These are phyloP conservation scores for Xerocomus potaroensis DNA, from an alignment of 768 basidiomycete genomes.

Conservation along the genomic window DNA sequence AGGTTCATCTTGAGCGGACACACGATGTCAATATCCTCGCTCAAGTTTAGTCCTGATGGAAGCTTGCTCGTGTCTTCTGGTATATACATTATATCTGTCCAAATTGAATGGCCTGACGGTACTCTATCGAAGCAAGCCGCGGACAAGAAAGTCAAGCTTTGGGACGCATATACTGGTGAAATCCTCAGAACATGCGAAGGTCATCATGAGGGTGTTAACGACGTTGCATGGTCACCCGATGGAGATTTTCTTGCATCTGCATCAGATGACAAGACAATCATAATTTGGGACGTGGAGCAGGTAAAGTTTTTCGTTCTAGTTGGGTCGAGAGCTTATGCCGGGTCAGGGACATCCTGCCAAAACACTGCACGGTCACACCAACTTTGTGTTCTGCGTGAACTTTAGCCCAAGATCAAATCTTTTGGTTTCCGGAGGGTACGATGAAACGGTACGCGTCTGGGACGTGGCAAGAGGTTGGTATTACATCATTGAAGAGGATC, in stretches of 20 bases:
- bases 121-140: slow-evolving; percentile 58
- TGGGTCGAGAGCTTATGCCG: neutral
- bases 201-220: slow-evolving; percentile 81
- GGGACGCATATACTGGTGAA: slow-evolving; percentile 70
- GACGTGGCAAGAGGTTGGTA: slow-evolving; percentile 79
- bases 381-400: slow-evolving; percentile 90
- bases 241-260: slow-evolving; percentile 83
- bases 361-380: slow-evolving; percentile 80
- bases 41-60: slow-evolving; percentile 90
- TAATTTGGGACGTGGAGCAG: slow-evolving; percentile 76
- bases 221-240: slow-evolving; percentile 85
- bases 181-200: slow-evolving; percentile 70
- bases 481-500: neutral
- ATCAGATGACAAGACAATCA: slow-evolving; percentile 88
- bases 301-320: slow-evolving; percentile 33
- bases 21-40: slow-evolving; percentile 70
- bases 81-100: slow-evolving; percentile 36
- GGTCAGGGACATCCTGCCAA: slow-evolving; percentile 55
- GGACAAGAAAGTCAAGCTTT: slow-evolving; percentile 78
- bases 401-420: slow-evolving; percentile 89
- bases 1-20: slow-evolving; percentile 77
- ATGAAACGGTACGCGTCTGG: slow-evolving; percentile 97
- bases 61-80: slow-evolving; percentile 77
- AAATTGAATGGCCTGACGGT: slow-evolving; percentile 14
- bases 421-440: slow-evolving; percentile 89